Evolutionary conservation across 2,329 filamentous ascomycete species (phyloP).

Genomic region (Dactylellina parvicollis): DNA sequence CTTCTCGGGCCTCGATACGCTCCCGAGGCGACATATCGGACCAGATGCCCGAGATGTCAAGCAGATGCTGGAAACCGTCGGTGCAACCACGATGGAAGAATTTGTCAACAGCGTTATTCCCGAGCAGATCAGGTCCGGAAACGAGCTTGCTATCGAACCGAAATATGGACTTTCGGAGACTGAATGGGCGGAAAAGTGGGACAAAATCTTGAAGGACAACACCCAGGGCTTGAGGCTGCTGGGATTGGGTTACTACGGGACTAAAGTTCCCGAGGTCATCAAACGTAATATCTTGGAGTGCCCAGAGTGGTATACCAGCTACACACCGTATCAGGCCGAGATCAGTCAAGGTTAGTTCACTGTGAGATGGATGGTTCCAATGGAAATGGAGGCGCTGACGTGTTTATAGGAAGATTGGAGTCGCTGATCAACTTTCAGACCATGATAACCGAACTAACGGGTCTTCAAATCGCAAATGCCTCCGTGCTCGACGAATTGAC

Average conservation of each 20-base stretch:
- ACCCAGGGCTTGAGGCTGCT: constrained; percentile 77
- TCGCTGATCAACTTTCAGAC: constrained; percentile 96
- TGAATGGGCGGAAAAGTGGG: constrained; percentile 67
- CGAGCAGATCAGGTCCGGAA: constrained; percentile 76
- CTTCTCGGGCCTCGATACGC: constrained; percentile 65
- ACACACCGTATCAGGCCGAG: constrained; percentile 96
- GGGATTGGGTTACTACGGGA: constrained; percentile 86
- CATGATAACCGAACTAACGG: constrained; percentile 86
- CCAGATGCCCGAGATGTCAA: constrained; percentile 75
- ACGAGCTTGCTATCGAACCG: constrained; percentile 69
- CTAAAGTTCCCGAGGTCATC: constrained; percentile 87
- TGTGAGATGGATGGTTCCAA: not conserved
- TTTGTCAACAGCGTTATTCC: constrained; percentile 89
- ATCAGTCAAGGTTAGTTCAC: constrained; percentile 77
- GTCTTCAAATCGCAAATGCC: constrained; percentile 86
- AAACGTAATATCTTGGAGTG: constrained; percentile 92
- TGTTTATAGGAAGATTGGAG: constrained; percentile 73
- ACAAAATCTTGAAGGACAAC: constrained; percentile 69
- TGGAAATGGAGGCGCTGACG: not conserved
- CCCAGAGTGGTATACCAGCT: constrained; percentile 97
- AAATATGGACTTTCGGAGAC: constrained; percentile 69
- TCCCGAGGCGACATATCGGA: constrained; percentile 86
- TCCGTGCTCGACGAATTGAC: constrained; percentile 91
- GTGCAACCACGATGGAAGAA: constrained; percentile 75
- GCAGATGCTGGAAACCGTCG: constrained; percentile 80